phyloP scores from a whole-genome alignment of 192 early-diverging fungal genomes.

The Dissophora ornata region DNA sequence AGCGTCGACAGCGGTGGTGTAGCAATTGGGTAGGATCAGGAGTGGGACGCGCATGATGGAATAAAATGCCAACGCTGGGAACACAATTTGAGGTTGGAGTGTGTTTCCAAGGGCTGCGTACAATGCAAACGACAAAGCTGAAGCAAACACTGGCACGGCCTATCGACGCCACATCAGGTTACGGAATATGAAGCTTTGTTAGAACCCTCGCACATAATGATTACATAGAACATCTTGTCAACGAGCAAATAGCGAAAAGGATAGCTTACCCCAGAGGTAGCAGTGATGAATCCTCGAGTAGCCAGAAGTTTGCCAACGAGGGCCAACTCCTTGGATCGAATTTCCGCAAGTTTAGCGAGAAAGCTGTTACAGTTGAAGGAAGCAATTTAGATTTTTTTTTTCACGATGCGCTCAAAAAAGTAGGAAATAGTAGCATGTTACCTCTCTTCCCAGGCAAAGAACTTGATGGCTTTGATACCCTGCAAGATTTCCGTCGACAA shows the following conservation, averaged over 20 bases:
- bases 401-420: too few relatives aligned
- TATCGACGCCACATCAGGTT: neutral
- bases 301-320: neutral
- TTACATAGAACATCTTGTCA: too few relatives aligned
- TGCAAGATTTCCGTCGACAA: slow-evolving; percentile 61
- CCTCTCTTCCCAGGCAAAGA: slow-evolving; percentile 63
- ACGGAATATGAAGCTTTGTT: neutral
- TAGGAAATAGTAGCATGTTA: too few relatives aligned
- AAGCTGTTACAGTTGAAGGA: slow-evolving; percentile 4
- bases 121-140: slow-evolving; percentile 8
- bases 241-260: neutral
- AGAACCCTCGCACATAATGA: too few relatives aligned
- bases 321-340: slow-evolving; percentile 14
- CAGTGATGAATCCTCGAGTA: slow-evolving; percentile 4
- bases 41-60: slow-evolving; percentile 11
- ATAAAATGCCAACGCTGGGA: slow-evolving; percentile 23
- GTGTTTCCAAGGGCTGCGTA: slow-evolving; percentile 9
- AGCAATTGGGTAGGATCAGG: slow-evolving; percentile 5
- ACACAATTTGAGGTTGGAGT: slow-evolving; percentile 15
- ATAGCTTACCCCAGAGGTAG: slow-evolving; percentile 13
- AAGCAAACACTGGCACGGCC: slow-evolving; percentile 19
- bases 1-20: slow-evolving; percentile 10
- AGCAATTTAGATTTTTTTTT: neutral
- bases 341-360: neutral
- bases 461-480: slow-evolving; percentile 68